Evolutionary conservation across 352 stramenopile species (phyloP), one percentile per base, ranked within the genome.

Genomic region (Phytophthora hibernalis): DNA sequence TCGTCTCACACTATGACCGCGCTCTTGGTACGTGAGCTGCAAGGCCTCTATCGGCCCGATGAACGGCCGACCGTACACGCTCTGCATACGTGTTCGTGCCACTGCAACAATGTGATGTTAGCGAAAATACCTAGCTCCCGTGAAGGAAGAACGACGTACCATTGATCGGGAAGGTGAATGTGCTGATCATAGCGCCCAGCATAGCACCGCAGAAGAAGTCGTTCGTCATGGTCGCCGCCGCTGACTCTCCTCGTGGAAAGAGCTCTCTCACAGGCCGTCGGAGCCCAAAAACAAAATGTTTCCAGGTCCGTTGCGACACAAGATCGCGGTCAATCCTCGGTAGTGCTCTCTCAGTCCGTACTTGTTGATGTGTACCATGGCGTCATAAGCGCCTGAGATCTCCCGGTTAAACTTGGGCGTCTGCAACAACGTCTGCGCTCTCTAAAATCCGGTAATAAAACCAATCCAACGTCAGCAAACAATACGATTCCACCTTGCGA

Each of bases 241-340:
- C 47, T 0, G 81, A 87, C 2, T 83, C 76, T 15, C 81, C 76
- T 30, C 65, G 49, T 0, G 87, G 88, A 31, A 96, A 87, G 7
- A 76, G 54, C 5, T 90, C 70, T 10, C 89, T 76, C n/a, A 97
- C 53, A 4, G 84, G 88, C 33, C 86, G 87, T 49, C 90, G 79
- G 26, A 96, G 64, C 3, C 86, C 88, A 97, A 95, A 63, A 96
- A 97, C 24, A 97, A 59, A 26, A 92, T 86, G 72, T 92, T 96
- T 0, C 82, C 85, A 1, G 89, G 86, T 62, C 85, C 88, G 54
- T 97, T 97, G 55, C 90, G 85, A 52, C 95, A 68, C 22, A 95
- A 62, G 65, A 97, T 94, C 16, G 85, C 85, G 21, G 80, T 81
- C 8, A 96, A 54, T 3, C 90, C 90, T 54, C 88, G 82, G 61